Base-by-base conservation (phyloP, 2,329 filamentous ascomycete genomes). In the Ophiocordyceps camponoti-saundersi region DNA sequence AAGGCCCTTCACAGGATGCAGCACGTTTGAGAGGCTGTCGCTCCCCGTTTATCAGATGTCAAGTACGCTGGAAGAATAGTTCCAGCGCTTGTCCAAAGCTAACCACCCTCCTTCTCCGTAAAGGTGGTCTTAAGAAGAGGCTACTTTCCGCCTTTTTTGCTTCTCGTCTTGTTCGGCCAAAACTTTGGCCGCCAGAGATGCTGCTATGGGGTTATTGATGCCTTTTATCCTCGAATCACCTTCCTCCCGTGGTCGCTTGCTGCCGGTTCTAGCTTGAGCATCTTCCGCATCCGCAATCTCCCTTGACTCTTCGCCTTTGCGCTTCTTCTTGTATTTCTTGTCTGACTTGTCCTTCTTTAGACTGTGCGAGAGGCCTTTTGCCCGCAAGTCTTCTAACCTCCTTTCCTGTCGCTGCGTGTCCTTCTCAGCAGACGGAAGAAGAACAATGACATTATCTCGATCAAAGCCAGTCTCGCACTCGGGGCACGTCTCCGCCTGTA, bases 201-300 rank as follows among this genome's bases (percentile, higher is more conserved):
- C 89, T 0, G 92, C 92, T 47, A 85, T 76, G 0, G 85, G 71
- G 55, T 96, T 94, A 61, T 95, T 95, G 62, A 96, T 95, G 12
- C 82, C 79, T 46, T 71, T 68, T 44, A 66, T 61, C 44, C 66
- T 63, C 1, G 58, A 59, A 40, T 62, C 58, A 1, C 53, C 47
- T 11, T 55, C 51, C 48, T 60, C 62, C 49, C 64, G 69, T 30
- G 50, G 48, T 20, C 48, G 47, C 34, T 48, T 52, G 16, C 53
- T 51, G 42, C 56, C 57, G 13, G 49, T 49, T 5, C 51, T 48
- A 13, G 48, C 45, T n/a, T 57, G 57, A 22, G 57, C 55, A 4
- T 62, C 61, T 59, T 83, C 84, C 8, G 55, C 50, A 6, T 53
- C 51, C 20, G 51, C 57, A 6, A 58, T 59, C 3, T 60, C 59